Percentiles rank a stretch among this genome's conserved stretches.
Conservation (phyloP, 2,329 filamentous ascomycete species). For the Hymenoscyphus infarciens region DNA sequence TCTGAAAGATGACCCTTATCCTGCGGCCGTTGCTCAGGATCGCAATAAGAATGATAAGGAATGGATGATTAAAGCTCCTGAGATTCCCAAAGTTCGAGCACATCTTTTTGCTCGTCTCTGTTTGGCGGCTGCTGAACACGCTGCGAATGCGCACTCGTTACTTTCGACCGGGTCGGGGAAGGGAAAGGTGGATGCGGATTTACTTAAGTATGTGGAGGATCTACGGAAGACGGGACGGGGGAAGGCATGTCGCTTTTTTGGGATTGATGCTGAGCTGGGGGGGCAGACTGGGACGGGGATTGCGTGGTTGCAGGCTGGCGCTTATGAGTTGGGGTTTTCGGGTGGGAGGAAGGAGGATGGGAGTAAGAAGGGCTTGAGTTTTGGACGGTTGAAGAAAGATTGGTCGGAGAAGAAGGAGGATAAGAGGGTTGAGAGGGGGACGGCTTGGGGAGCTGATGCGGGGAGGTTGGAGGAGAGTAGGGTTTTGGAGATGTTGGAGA, state of each 20-base stretch:
- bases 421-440: slow-evolving; percentile 68
- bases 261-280: slow-evolving; percentile 79
- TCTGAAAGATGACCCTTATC: slow-evolving; percentile 91
- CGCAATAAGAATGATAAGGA: slow-evolving; percentile 81
- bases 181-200: slow-evolving; percentile 57
- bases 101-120: slow-evolving; percentile 86
- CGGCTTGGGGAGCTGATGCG: slow-evolving; percentile 75
- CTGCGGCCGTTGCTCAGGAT: slow-evolving; percentile 73
- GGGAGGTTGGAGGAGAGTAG: slow-evolving; percentile 80
- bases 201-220: slow-evolving; percentile 73
- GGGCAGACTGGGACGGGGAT: slow-evolving; percentile 81
- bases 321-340: slow-evolving; percentile 68
- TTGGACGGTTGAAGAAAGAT: slow-evolving; percentile 67
- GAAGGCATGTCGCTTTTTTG: slow-evolving; percentile 86
- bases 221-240: slow-evolving; percentile 71
- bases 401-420: slow-evolving; percentile 78
- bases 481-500: slow-evolving; percentile 80
- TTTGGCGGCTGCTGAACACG: slow-evolving; percentile 83
- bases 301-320: slow-evolving; percentile 78
- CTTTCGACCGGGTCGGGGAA: slow-evolving; percentile 41
- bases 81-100: slow-evolving; percentile 83
- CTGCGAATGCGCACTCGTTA: slow-evolving; percentile 62
- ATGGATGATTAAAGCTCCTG: slow-evolving; percentile 93
- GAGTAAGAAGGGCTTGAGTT: slow-evolving; percentile 46
- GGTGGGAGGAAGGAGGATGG: slow-evolving; percentile 42